Conservation (phyloP, 1,284 basidiomycete genomes). For the Heterobasidion occidentale region DNA sequence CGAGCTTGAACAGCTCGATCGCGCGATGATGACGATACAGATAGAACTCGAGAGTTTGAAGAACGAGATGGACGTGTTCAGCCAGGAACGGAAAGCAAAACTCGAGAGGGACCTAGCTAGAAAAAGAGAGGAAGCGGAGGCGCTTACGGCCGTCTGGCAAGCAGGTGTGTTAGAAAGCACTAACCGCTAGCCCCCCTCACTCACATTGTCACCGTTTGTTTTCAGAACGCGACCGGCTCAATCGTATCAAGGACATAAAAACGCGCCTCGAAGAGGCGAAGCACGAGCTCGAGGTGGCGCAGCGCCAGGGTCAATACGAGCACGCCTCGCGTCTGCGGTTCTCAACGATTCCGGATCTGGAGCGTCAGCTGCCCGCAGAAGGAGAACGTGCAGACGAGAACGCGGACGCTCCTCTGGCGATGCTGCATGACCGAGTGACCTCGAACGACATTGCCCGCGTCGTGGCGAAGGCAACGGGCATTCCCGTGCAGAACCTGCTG, state of each 20-base stretch:
- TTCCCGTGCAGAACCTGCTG: constrained; percentile 83
- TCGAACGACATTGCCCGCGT: constrained; percentile 85
- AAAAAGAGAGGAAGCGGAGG: constrained; percentile 56
- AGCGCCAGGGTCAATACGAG: constrained; percentile 80
- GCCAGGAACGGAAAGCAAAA: constrained; percentile 58
- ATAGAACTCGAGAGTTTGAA: constrained; percentile 89
- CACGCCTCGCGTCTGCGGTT: constrained; percentile 78
- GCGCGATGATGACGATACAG: constrained; percentile 80
- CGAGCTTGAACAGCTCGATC: constrained; percentile 75
- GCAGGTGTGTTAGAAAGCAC: constrained; percentile 34
- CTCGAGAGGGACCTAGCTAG: constrained; percentile 58
- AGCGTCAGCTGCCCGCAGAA: constrained; percentile 67
- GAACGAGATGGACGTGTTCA: constrained; percentile 82
- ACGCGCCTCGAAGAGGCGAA: constrained; percentile 78
- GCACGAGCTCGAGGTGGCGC: constrained; percentile 81
- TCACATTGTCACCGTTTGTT: neutral
- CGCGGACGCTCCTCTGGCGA: constrained; percentile 43
- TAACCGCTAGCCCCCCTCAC: neutral
- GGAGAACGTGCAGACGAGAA: constrained; percentile 35
- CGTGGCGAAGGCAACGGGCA: constrained; percentile 85
- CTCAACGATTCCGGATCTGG: constrained; percentile 77
- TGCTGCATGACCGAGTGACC: constrained; percentile 84
- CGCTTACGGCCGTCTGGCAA: constrained; percentile 68
- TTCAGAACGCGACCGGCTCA: constrained; percentile 67
- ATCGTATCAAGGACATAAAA: constrained; percentile 75